Base-by-base conservation (phyloP, 768 basidiomycete species). In the Tulasnella sp. region DNA sequence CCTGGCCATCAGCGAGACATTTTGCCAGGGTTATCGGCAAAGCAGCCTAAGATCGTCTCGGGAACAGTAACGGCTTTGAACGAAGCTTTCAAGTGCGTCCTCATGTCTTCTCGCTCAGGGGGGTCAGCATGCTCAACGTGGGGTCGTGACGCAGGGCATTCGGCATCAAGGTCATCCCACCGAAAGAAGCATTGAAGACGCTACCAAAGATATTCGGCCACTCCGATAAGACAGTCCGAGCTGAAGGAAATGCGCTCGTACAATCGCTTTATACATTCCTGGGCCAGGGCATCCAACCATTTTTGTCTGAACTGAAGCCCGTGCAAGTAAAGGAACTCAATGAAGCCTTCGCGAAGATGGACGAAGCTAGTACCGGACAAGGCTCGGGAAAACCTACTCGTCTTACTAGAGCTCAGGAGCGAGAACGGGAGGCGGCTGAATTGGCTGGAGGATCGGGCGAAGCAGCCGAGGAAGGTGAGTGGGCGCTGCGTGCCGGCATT, bases 311-410 rank as follows among this genome's bases (percentile, higher is more conserved):
- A 81, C 89, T 99, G 81, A 99, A 99, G 85, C 96, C 97, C 1
- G 96, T 99, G 4, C 98, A 99, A 86, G 92, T 97, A 64, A 96
- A 98, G 85, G 98, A 99, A 83, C 85, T 99, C 83, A 95, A 95
- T 83, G 97, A 98, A 84, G 89, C 92, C 0, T 99, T 97, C 84
- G 95, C 95, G 79, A 87, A 85, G 31, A 87, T 97, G 89, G 95
- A 97, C 83, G 91, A 91, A 81, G 92, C 92, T n/a, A 93, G 93
- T 2, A 94, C 92, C 83, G 96, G 96, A 0, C 94, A 93, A 81
- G 97, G 96, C 14, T 28, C 60, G 28, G 87, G 96, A 41, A 95
- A 93, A 84, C 93, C 95, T 0, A 92, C 93, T 81, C 88, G 97
- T 78, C 86, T 91, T 82, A 99, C 98, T 22, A 89, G 93, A 80